Conservation (phyloP, 257 asterid genomes). For the Forsythia suspensa region DNA sequence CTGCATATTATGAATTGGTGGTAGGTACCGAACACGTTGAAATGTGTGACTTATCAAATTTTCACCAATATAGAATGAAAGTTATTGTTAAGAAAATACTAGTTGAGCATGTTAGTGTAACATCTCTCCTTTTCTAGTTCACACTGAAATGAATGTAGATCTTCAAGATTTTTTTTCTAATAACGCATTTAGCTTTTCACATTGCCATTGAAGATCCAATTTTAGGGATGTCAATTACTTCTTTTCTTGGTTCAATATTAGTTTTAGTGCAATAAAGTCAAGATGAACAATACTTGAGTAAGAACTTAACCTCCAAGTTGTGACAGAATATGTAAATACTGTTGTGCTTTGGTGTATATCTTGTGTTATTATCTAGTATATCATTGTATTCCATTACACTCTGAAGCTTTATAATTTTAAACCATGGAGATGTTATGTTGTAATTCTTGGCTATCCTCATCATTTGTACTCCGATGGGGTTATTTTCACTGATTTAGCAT, state of each 20-base stretch:
- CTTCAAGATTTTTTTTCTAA: neutral
- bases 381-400: neutral
- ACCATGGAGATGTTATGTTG: neutral
- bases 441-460: neutral
- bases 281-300: neutral
- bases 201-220: neutral
- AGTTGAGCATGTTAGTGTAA: slow-evolving; percentile 2
- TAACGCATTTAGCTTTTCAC: neutral
- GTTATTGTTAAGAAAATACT: slow-evolving; percentile 5
- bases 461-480: neutral
- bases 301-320: neutral
- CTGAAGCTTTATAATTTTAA: neutral
- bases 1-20: slow-evolving; percentile 93
- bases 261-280: neutral
- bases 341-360: neutral
- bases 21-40: slow-evolving; percentile 42
- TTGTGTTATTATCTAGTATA: neutral
- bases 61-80: slow-evolving; percentile 7
- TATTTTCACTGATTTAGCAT: neutral
- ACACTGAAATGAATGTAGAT: neutral
- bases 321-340: neutral
- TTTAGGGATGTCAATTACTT: neutral
- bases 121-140: neutral
- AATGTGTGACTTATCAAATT: neutral
- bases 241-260: neutral